Evolutionary conservation across 1,139 yeast species (phyloP).

Genomic region (Lodderomyces elongisporus): DNA sequence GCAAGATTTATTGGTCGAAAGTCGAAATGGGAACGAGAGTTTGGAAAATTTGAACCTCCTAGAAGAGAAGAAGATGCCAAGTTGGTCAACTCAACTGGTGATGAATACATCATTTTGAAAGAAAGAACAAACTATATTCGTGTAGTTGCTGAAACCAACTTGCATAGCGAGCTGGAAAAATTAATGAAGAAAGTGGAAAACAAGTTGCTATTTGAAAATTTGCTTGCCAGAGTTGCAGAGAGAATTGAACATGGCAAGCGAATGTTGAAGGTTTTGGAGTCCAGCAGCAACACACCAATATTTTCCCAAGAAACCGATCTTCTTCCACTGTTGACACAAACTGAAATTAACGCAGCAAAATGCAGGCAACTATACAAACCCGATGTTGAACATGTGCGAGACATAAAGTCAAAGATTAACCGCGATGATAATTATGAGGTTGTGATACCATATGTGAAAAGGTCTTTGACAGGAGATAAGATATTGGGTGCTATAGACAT

Average conservation of each 20-base stretch:
- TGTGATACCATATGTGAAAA: slow-evolving; percentile 13
- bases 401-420: slow-evolving; percentile 10
- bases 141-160: slow-evolving; percentile 22
- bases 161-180: slow-evolving; percentile 12
- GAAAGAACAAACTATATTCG: slow-evolving; percentile 26
- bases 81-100: slow-evolving; percentile 35
- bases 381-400: slow-evolving; percentile 8
- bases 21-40: slow-evolving; percentile 13
- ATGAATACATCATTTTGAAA: slow-evolving; percentile 39
- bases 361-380: slow-evolving; percentile 17
- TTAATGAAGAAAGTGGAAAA: slow-evolving; percentile 16
- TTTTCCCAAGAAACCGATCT: not conserved
- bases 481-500: slow-evolving; percentile 18
- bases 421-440: slow-evolving; percentile 13
- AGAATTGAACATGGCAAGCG: slow-evolving; percentile 21
- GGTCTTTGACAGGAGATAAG: slow-evolving; percentile 13
- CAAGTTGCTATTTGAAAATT: slow-evolving; percentile 23
- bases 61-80: slow-evolving; percentile 16
- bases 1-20: slow-evolving; percentile 41
- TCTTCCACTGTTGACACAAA: slow-evolving; percentile 10
- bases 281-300: slow-evolving; percentile 5
- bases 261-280: slow-evolving; percentile 15
- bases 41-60: slow-evolving; percentile 12
- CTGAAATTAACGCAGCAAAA: slow-evolving; percentile 18
- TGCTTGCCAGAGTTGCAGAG: slow-evolving; percentile 25